These are phyloP conservation scores for Diplodia sapinea DNA, from an alignment of 2,329 filamentous ascomycete species.

Conservation along the genomic window DNA sequence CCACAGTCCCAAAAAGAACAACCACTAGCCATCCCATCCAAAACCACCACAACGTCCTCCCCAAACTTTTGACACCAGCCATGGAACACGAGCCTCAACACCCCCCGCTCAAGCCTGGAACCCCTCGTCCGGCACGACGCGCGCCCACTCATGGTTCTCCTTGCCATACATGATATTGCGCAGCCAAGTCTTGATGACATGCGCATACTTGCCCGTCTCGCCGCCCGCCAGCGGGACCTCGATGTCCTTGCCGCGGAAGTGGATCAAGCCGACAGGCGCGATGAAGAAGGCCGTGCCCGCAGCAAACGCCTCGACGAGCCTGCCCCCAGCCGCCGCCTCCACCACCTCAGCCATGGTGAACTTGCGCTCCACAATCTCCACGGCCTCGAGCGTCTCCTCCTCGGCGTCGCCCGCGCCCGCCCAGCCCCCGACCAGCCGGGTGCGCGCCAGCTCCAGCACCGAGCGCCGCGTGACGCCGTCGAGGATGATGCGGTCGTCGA, in stretches of 20 bases:
- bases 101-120: not conserved
- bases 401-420: constrained; percentile 33
- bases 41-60: not conserved
- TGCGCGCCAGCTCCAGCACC: constrained; percentile 72
- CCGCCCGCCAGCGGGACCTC: constrained; percentile 51
- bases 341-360: constrained; percentile 82
- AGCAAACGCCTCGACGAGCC: constrained; percentile 83
- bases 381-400: constrained; percentile 44
- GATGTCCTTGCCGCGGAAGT: constrained; percentile 53
- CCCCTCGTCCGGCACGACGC: constrained; percentile 50
- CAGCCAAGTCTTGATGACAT: constrained; percentile 53
- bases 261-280: constrained; percentile 53
- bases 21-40: not conserved
- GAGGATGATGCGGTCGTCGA: constrained; percentile 83
- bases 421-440: constrained; percentile 58
- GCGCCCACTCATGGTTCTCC: constrained; percentile 55
- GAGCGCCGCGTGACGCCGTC: constrained; percentile 87
- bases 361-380: constrained; percentile 78
- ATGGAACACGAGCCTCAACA: no score
- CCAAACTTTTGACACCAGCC: no score
- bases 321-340: constrained; percentile 73
- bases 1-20: not conserved
- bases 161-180: constrained; percentile 58
- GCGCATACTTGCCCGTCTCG: constrained; percentile 51
- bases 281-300: constrained; percentile 76